These are phyloP conservation scores for Cercophora samala DNA, from an alignment of 495 filamentous ascomycete genomes.

Conservation along the genomic window DNA sequence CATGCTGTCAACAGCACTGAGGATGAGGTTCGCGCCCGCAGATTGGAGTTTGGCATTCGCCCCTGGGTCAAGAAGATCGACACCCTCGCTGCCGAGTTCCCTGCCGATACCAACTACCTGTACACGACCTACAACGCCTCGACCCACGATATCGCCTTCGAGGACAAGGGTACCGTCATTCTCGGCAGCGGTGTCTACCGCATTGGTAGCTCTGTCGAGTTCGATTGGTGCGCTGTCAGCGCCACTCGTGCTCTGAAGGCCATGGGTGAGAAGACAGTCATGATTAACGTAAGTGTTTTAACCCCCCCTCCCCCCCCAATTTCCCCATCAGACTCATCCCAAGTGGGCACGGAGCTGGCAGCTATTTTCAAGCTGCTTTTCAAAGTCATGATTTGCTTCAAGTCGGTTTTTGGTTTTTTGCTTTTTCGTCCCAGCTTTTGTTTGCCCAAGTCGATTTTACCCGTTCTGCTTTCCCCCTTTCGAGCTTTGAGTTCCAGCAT, in stretches of 20 bases:
- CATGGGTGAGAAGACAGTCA: slow-evolving; percentile 96
- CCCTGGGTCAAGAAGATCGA: slow-evolving; percentile 98
- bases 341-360: too few species aligned
- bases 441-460: too few species aligned
- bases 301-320: slow-evolving; percentile 12
- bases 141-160: slow-evolving; percentile 91
- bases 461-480: too few species aligned
- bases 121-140: slow-evolving; percentile 98
- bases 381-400: too few species aligned
- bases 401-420: too few species aligned
- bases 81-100: slow-evolving; percentile 94
- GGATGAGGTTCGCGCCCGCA: slow-evolving; percentile 80
- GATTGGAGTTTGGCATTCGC: slow-evolving; percentile 79
- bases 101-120: slow-evolving; percentile 94
- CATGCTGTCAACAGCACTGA: slow-evolving; percentile 79
- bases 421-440: too few species aligned
- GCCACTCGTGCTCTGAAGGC: slow-evolving; percentile 78
- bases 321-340: slow-evolving; percentile 14
- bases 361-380: too few species aligned
- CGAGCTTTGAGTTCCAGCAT: too few species aligned
- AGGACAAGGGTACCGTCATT: slow-evolving; percentile 87
- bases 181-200: slow-evolving; percentile 94
- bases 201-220: slow-evolving; percentile 96
- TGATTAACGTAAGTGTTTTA: slow-evolving; percentile 69
- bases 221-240: slow-evolving; percentile 98